A percentile compares a stretch with the other conserved stretches of the same genome.
Evolutionary conservation across 345 rosid genomes (phyloP).

Genomic region (Brassica cretica): DNA sequence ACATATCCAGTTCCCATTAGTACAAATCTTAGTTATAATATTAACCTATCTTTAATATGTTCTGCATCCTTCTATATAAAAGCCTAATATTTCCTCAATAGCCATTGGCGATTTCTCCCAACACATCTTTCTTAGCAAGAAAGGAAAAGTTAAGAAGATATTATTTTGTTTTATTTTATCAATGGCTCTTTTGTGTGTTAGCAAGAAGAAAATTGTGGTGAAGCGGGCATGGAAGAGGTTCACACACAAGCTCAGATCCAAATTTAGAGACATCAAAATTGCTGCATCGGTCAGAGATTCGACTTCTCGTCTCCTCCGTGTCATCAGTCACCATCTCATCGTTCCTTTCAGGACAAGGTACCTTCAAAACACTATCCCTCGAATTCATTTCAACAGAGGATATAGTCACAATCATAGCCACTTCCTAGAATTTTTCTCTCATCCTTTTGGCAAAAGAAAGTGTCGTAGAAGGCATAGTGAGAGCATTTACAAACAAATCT

Average conservation of each 20-base stretch:
- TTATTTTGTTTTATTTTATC: neutral
- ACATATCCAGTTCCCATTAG: neutral
- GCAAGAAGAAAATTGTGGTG: conserved; percentile 56
- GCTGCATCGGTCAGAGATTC: conserved; percentile 44
- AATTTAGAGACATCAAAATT: conserved; percentile 42
- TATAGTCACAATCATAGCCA: neutral
- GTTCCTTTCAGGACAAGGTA: conserved; percentile 42
- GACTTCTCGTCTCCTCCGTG: conserved; percentile 41
- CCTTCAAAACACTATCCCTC: conserved; percentile 7
- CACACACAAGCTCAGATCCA: conserved; percentile 42
- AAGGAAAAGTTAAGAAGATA: neutral
- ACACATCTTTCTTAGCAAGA: neutral
- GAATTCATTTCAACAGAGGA: conserved; percentile 1
- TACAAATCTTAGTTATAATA: neutral
- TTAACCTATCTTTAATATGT: neutral
- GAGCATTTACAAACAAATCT: conserved; percentile 21
- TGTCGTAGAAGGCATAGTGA: conserved; percentile 7
- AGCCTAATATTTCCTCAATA: neutral
- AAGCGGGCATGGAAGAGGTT: conserved; percentile 57
- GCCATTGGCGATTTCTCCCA: neutral
- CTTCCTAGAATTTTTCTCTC: conserved; percentile 35
- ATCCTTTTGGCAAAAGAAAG: neutral
- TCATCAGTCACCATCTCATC: conserved; percentile 44
- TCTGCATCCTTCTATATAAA: neutral
- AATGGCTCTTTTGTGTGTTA: conserved; percentile 44